A percentile compares a stretch with the other conserved stretches of the same genome.
phyloP scores from a whole-genome alignment of 1,139 yeast species.

The Pichia sp. region DNA sequence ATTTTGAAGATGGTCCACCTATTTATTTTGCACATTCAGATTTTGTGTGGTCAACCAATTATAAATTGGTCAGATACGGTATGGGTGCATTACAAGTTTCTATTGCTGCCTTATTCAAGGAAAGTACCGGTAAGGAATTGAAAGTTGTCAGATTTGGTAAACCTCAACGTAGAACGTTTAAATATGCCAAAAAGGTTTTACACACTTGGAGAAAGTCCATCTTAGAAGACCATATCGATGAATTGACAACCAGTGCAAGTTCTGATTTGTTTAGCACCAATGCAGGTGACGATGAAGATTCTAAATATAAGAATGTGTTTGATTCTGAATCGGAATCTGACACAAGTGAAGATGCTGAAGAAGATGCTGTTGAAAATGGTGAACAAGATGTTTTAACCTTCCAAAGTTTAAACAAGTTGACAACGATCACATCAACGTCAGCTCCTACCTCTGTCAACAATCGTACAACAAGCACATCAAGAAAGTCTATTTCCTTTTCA shows the following conservation, averaged over 20 bases:
- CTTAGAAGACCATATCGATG: conserved; percentile 63
- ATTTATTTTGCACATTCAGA: conserved; percentile 85
- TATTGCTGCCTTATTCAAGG: conserved; percentile 72
- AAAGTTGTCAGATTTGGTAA: conserved; percentile 76
- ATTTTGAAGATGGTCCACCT: conserved; percentile 70
- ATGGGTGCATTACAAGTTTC: conserved; percentile 89
- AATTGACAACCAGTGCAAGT: conserved; percentile 33
- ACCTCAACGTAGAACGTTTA: conserved; percentile 79
- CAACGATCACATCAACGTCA: conserved; percentile 29
- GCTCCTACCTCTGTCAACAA: too few relatives aligned
- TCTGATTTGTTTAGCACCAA: conserved; percentile 12
- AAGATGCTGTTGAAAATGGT: conserved; percentile 28
- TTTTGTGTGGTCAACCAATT: conserved; percentile 84
- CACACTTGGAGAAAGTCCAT: conserved; percentile 73
- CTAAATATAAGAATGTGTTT: conserved; percentile 6
- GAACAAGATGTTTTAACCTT: conserved; percentile 31
- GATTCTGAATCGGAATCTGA: conserved; percentile 31
- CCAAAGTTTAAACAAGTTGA: conserved; percentile 34
- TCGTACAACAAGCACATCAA: too few relatives aligned
- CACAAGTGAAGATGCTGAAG: conserved; percentile 29
- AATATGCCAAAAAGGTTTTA: conserved; percentile 70
- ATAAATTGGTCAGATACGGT: conserved; percentile 71
- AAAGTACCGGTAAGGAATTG: conserved; percentile 72
- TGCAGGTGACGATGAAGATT: conserved; percentile 7
- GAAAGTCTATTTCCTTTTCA: neutral